These are phyloP conservation scores for Fusarium coicis DNA, from an alignment of 2,329 filamentous ascomycete genomes.

Conservation along the genomic window DNA sequence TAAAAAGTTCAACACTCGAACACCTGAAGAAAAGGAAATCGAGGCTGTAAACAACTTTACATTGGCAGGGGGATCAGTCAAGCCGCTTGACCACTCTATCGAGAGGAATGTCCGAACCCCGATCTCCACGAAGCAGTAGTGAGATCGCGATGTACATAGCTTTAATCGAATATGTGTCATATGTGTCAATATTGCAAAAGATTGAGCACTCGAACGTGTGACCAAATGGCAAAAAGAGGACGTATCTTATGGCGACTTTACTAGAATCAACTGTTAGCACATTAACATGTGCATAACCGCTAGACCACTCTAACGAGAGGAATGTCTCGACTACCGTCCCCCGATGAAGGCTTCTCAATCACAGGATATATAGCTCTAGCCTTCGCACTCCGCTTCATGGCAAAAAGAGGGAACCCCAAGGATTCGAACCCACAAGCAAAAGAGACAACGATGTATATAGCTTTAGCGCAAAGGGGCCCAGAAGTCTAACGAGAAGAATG, in stretches of 20 bases:
- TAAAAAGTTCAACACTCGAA: background rate
- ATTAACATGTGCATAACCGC: background rate
- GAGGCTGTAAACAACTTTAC: background rate
- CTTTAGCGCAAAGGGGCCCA: no score
- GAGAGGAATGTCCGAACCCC: background rate
- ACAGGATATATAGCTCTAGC: background rate
- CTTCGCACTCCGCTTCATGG: background rate
- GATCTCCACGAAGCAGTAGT: background rate
- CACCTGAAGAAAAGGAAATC: background rate
- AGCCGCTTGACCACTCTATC: background rate
- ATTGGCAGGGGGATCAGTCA: background rate
- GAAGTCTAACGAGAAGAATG: background rate
- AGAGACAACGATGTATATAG: background rate
- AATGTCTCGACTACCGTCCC: background rate
- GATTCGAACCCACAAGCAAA: background rate
- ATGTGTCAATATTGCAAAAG: background rate
- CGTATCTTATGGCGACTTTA: accelerated
- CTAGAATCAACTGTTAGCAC: background rate
- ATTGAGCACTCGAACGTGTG: background rate
- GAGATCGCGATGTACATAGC: background rate
- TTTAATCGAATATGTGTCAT: background rate
- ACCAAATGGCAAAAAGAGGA: background rate
- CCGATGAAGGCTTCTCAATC: background rate
- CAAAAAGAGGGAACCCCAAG: accelerated
- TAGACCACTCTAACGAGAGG: background rate